phyloP scores from a whole-genome alignment of 768 basidiomycete genomes.

The Mycena vulgaris region DNA sequence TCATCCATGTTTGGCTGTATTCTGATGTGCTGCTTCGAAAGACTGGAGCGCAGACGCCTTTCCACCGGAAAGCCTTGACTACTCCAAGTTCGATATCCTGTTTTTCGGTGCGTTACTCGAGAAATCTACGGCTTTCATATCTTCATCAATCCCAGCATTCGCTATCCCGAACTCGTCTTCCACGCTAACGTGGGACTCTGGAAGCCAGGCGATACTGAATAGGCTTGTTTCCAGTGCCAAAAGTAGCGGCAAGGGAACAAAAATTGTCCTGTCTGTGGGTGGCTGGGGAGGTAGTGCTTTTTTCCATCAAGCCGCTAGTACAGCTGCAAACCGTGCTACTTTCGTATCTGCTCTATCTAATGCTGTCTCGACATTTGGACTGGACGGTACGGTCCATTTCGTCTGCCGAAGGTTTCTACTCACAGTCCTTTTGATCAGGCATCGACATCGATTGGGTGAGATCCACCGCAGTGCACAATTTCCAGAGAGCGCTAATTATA shows the following conservation, averaged over 20 bases:
- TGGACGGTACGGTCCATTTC: slow-evolving; percentile 65
- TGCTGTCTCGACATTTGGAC: slow-evolving; percentile 62
- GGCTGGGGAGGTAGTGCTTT: slow-evolving; percentile 69
- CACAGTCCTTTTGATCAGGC: slow-evolving; percentile 44
- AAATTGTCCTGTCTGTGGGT: slow-evolving; percentile 69
- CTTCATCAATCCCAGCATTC: slow-evolving; percentile 57
- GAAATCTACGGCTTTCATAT: neutral
- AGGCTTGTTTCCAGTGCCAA: slow-evolving; percentile 64
- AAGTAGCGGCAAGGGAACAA: slow-evolving; percentile 60
- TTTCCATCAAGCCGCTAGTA: slow-evolving; percentile 66
- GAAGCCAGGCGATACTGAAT: slow-evolving; percentile 59
- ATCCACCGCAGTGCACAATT: too few relatives aligned
- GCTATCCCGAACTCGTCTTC: slow-evolving; percentile 65
- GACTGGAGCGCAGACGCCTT: slow-evolving; percentile 38
- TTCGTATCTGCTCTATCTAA: slow-evolving; percentile 63
- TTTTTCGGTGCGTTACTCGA: slow-evolving; percentile 49
- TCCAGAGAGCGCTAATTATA: too few relatives aligned
- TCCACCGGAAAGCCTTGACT: slow-evolving; percentile 58
- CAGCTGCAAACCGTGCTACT: slow-evolving; percentile 52
- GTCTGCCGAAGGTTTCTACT: neutral
- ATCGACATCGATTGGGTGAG: slow-evolving; percentile 70
- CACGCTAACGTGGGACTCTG: slow-evolving; percentile 58
- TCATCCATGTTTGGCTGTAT: slow-evolving; percentile 38
- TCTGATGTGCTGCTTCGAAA: slow-evolving; percentile 38
- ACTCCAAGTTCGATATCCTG: slow-evolving; percentile 66